phyloP scores from a whole-genome alignment of 78 protist species.

The Chrysochromulina tobinii region DNA sequence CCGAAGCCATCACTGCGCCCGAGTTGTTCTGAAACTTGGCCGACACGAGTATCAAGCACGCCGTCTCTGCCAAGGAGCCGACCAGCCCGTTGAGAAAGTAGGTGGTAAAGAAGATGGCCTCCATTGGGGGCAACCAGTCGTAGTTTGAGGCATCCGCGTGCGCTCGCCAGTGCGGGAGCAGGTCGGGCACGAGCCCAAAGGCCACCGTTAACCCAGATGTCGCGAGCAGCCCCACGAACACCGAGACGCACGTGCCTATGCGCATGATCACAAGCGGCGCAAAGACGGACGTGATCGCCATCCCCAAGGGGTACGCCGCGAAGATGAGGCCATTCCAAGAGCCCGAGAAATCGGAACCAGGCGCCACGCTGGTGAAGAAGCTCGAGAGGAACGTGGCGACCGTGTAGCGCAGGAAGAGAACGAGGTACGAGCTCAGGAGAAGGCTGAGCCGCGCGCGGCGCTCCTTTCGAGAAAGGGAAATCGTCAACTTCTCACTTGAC shows the following conservation, averaged over 20 bases:
- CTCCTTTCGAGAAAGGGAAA: too few relatives aligned
- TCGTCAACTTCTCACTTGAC: too few relatives aligned
- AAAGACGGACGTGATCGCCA: slow-evolving; percentile 12
- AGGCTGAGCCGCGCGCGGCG: background rate
- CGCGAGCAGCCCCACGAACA: background rate
- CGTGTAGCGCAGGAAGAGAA: background rate
- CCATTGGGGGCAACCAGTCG: background rate
- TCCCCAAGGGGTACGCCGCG: slow-evolving; percentile 35
- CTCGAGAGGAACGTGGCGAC: background rate
- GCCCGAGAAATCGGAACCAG: background rate
- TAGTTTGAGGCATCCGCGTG: background rate
- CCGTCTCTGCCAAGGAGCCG: slow-evolving; percentile 24
- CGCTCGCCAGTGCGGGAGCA: background rate
- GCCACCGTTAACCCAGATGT: too few relatives aligned
- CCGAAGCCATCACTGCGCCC: slow-evolving; percentile 24
- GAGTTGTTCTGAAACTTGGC: background rate
- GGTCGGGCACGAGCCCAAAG: slow-evolving; percentile 27
- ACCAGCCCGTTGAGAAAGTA: slow-evolving; percentile 16
- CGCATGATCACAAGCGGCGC: background rate
- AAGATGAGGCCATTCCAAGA: slow-evolving; percentile 12
- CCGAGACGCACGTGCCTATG: slow-evolving; percentile 18
- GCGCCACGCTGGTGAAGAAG: slow-evolving; percentile 4
- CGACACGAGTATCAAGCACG: background rate
- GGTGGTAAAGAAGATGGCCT: background rate
- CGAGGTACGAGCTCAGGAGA: background rate